Evolutionary conservation across 331 rosid genomes (phyloP), one percentile per base, ranked within the genome.

Genomic region (Malus hybrid): DNA sequence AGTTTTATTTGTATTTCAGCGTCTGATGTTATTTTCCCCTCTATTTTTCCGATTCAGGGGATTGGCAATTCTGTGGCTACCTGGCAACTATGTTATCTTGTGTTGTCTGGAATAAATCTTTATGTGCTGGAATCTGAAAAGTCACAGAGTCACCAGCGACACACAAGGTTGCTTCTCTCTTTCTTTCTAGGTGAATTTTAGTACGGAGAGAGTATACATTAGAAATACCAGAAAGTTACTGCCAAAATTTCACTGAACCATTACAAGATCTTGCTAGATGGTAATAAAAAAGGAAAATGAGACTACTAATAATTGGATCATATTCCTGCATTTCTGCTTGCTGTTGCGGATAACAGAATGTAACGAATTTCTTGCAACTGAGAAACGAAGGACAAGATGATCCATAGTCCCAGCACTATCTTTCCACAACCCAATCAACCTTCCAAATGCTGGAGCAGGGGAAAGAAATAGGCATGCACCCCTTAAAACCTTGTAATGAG

Each of bases 21-120:
- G 26, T 74, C 68, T 74, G 30, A 77, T 24, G 32, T 64, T 13
- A 29, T 28, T 72, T 73, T 15, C 73, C 66, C 53, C 55, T 65
- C 39, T 66, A 66, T 75, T 70, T 58, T 75, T 61, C 74, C 65
- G 66, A 79, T 77, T 62, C 83, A 95, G 99, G 97, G 99, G 64
- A 87, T 95, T 63, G 99, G 99, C 60, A 95, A 95, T 87, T 95
- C 97, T 33, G 87, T 95, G 68, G 96, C 99, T 64, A 79, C 96
- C 14, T 95, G 99, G 99, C 91, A 90, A 82, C 90, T 96, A 36
- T 92, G 97, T 88, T 90, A 86, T 83, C 80, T 95, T 75, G 89
- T 88, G 70, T 85, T 95, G 58, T 89, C 97, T 5, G 97, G 92
- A 75, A 80, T 84, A 15, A 86, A 89, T 86, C 86, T 92, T 34